A percentile compares a stretch with the other conserved stretches of the same genome.
Evolutionary conservation across 192 early-diverging fungal genomes (phyloP).

Genomic region (Rhizoclosmatium sp.): DNA sequence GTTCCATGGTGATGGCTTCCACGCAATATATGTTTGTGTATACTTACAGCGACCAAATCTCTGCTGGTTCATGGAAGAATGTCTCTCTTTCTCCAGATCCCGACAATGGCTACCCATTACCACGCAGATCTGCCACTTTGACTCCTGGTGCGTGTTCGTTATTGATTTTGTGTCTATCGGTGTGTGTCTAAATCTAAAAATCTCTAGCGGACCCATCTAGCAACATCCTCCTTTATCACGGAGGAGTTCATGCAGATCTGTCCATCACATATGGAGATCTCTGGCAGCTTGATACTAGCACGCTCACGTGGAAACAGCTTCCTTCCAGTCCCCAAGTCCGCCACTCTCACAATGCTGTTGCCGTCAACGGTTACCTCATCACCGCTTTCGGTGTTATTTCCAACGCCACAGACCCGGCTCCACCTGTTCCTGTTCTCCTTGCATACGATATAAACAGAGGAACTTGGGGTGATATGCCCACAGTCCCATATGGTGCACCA

Average conservation of each 20-base stretch:
- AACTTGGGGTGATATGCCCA: conserved; percentile 23
- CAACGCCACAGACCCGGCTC: neutral
- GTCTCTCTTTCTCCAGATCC: neutral
- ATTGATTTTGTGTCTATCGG: neutral
- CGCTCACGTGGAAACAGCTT: conserved; percentile 16
- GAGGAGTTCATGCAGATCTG: neutral
- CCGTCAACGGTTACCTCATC: conserved; percentile 17
- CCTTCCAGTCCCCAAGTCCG: conserved; percentile 3
- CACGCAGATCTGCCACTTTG: conserved; percentile 26
- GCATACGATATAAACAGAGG: neutral
- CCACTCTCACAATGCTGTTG: conserved; percentile 31
- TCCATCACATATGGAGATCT: conserved; percentile 19
- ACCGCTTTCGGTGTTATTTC: conserved; percentile 35
- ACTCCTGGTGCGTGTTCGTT: conserved; percentile 14
- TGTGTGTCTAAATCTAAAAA: neutral
- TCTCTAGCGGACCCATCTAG: conserved; percentile 1
- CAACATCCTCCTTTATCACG: conserved; percentile 26
- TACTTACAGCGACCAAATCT: neutral
- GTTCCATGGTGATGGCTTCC: neutral
- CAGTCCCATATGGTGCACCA: neutral
- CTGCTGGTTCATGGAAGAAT: conserved; percentile 17
- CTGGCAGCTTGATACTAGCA: conserved; percentile 22
- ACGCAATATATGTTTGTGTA: conserved; percentile 15
- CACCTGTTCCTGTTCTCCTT: neutral
- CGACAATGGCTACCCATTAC: conserved; percentile 7